These are phyloP conservation scores for Clitopilus hobsonii DNA, from an alignment of 768 basidiomycete genomes.

Conservation along the genomic window DNA sequence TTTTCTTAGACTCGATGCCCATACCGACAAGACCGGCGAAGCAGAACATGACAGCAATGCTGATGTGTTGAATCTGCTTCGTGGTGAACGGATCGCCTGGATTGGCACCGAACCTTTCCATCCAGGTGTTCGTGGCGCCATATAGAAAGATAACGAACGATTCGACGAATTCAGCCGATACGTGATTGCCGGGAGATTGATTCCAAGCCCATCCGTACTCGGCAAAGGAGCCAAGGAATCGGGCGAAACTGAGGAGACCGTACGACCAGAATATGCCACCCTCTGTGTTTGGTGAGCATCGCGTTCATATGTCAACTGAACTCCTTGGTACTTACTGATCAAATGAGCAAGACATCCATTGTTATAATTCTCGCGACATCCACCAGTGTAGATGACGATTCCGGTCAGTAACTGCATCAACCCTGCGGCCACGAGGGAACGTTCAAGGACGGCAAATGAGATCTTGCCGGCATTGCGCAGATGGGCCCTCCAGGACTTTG, in stretches of 20 bases:
- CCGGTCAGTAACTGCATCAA: slow-evolving; percentile 66
- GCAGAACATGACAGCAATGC: slow-evolving; percentile 96
- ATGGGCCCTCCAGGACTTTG: slow-evolving; percentile 11
- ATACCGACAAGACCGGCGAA: slow-evolving; percentile 88
- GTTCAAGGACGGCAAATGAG: slow-evolving; percentile 52
- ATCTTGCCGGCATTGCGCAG: slow-evolving; percentile 39
- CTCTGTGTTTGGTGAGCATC: slow-evolving; percentile 43
- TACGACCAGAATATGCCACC: slow-evolving; percentile 92
- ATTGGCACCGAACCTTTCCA: slow-evolving; percentile 88
- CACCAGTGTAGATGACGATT: slow-evolving; percentile 77
- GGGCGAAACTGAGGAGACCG: slow-evolving; percentile 84
- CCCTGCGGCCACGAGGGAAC: slow-evolving; percentile 66
- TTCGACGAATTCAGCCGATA: slow-evolving; percentile 75
- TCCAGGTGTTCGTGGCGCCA: slow-evolving; percentile 91
- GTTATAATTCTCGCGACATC: slow-evolving; percentile 71
- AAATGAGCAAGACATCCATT: slow-evolving; percentile 88
- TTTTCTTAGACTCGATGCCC: slow-evolving; percentile 74
- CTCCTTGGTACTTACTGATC: slow-evolving; percentile 62
- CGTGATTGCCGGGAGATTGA: slow-evolving; percentile 44
- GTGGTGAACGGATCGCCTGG: slow-evolving; percentile 83
- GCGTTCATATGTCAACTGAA: no score
- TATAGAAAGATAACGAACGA: slow-evolving; percentile 82
- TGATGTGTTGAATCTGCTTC: slow-evolving; percentile 91
- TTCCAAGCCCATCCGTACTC: slow-evolving; percentile 98
- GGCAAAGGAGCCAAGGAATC: slow-evolving; percentile 88